These are phyloP conservation scores for Penicillium sp. DNA, from an alignment of 2,329 filamentous ascomycete genomes.

Conservation along the genomic window DNA sequence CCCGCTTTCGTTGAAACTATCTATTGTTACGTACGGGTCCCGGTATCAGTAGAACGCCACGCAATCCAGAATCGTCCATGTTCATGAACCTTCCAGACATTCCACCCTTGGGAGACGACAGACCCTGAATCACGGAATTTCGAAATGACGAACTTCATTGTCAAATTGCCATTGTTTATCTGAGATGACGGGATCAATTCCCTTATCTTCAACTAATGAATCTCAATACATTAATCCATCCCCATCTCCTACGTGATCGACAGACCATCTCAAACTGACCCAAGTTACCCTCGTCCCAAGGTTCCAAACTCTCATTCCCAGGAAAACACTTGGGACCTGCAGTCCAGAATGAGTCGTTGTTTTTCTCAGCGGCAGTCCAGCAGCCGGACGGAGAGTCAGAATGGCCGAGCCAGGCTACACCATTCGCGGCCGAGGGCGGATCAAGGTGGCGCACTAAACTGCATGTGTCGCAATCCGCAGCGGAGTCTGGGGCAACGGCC, in stretches of 20 bases:
- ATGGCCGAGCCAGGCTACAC: slow-evolving; percentile 6
- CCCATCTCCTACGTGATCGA: neutral
- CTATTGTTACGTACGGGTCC: neutral
- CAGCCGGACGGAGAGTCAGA: neutral
- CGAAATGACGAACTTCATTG: slow-evolving; percentile 1
- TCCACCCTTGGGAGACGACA: slow-evolving; percentile 6
- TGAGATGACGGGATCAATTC: neutral
- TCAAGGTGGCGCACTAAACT: slow-evolving; percentile 32
- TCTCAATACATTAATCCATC: neutral
- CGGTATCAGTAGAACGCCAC: slow-evolving; percentile 5
- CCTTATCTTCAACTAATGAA: neutral
- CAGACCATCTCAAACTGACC: neutral
- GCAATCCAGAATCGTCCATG: slow-evolving; percentile 13
- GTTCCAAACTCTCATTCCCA: neutral
- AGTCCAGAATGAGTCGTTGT: slow-evolving; percentile 5
- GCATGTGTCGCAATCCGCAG: slow-evolving; percentile 24
- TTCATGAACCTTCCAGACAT: slow-evolving; percentile 32
- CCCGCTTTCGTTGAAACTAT: slow-evolving; percentile 3
- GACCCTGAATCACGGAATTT: slow-evolving; percentile 9
- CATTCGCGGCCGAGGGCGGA: slow-evolving; percentile 26
- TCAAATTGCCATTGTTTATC: slow-evolving; percentile 8
- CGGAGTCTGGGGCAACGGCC: slow-evolving; percentile 22
- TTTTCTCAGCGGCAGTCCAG: neutral
- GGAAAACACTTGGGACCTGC: slow-evolving; percentile 2
- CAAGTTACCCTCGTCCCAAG: neutral